Evolutionary conservation across 2,329 filamentous ascomycete genomes (phyloP).

Genomic region (Colletotrichum godetiae): DNA sequence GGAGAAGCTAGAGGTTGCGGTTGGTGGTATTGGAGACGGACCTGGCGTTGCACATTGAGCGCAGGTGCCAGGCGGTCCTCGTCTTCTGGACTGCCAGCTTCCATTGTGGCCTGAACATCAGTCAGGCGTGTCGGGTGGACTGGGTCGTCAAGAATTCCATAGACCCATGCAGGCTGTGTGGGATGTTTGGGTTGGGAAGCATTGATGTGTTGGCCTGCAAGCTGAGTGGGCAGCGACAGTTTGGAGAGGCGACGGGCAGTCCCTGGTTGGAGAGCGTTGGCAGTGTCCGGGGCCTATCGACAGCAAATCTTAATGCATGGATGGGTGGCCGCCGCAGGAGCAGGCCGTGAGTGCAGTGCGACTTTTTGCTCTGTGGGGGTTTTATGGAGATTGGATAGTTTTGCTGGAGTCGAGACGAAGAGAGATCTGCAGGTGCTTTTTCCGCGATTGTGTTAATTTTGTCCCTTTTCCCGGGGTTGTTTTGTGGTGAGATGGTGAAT

Average conservation of each 20-base stretch:
- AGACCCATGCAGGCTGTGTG: slow-evolving; percentile 54
- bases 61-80: slow-evolving; percentile 48
- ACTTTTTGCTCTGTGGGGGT: slow-evolving; percentile 32
- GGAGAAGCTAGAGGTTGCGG: slow-evolving; percentile 37
- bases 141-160: slow-evolving; percentile 53
- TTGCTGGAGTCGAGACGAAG: slow-evolving; percentile 20
- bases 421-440: slow-evolving; percentile 7
- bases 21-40: slow-evolving; percentile 41
- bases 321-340: slow-evolving; percentile 33
- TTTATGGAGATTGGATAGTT: slow-evolving; percentile 26
- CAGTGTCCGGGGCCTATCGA: slow-evolving; percentile 35
- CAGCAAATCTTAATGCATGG: slow-evolving; percentile 36
- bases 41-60: slow-evolving; percentile 41
- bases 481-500: slow-evolving; percentile 17
- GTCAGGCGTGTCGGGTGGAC: slow-evolving; percentile 55
- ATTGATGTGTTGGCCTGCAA: slow-evolving; percentile 59
- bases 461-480: neutral
- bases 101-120: slow-evolving; percentile 61
- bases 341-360: slow-evolving; percentile 32
- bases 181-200: slow-evolving; percentile 51
- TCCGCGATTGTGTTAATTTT: neutral
- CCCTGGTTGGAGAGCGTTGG: slow-evolving; percentile 34
- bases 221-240: slow-evolving; percentile 46
- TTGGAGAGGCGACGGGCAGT: slow-evolving; percentile 37
- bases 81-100: slow-evolving; percentile 57